These are phyloP conservation scores for Russula sp. DNA, from an alignment of 768 basidiomycete genomes.

Conservation along the genomic window DNA sequence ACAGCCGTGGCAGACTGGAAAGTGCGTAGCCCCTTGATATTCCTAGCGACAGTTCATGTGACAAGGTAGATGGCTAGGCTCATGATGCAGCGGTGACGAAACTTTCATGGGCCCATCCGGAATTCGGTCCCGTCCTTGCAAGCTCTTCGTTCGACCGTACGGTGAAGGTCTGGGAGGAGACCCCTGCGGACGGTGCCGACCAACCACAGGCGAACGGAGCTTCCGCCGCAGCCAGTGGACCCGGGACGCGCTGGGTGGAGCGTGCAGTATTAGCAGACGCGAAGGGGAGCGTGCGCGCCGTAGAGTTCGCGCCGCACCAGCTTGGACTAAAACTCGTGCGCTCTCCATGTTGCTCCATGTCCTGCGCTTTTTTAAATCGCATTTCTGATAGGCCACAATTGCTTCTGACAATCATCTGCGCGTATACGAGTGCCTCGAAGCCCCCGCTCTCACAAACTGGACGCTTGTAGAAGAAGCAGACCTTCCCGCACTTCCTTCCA, in stretches of 20 bases:
- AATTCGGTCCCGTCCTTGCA: slow-evolving; percentile 83
- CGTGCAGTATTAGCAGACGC: slow-evolving; percentile 74
- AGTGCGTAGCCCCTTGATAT: slow-evolving; percentile 37
- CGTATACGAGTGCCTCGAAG: slow-evolving; percentile 87
- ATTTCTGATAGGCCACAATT: slow-evolving; percentile 62
- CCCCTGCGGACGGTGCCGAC: slow-evolving; percentile 29
- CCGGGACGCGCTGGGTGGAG: slow-evolving; percentile 56
- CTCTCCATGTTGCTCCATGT: slow-evolving; percentile 27
- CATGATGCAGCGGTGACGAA: slow-evolving; percentile 87
- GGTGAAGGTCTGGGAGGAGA: slow-evolving; percentile 89
- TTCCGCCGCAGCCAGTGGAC: slow-evolving; percentile 16
- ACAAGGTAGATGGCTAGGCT: slow-evolving; percentile 46
- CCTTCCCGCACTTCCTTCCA: slow-evolving; percentile 47
- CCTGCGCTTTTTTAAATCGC: neutral
- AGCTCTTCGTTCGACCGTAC: slow-evolving; percentile 87
- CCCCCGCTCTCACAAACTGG: slow-evolving; percentile 66
- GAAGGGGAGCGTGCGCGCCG: slow-evolving; percentile 74
- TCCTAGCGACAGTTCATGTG: neutral
- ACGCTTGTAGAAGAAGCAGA: slow-evolving; percentile 74
- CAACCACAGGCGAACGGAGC: slow-evolving; percentile 29
- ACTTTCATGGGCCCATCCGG: slow-evolving; percentile 87
- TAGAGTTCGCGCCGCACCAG: slow-evolving; percentile 84
- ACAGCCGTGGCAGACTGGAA: slow-evolving; percentile 87
- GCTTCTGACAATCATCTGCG: slow-evolving; percentile 83
- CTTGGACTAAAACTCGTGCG: slow-evolving; percentile 83